phyloP scores from a whole-genome alignment of 2,329 filamentous ascomycete species.

The Sporothrix humicola region DNA sequence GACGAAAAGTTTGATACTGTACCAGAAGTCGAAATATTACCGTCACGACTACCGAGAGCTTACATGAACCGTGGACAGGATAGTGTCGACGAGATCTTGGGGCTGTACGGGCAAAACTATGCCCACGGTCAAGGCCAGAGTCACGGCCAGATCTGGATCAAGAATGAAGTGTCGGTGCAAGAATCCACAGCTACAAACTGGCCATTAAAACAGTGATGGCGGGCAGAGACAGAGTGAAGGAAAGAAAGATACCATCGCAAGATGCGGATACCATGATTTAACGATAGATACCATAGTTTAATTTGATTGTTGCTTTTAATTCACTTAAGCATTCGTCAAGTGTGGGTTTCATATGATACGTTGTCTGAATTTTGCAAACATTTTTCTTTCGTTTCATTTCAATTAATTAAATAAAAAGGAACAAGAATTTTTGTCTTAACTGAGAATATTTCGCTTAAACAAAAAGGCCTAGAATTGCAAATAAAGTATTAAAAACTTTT shows the following conservation, averaged over 20 bases:
- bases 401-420: background rate
- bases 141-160: slow-evolving; percentile 29
- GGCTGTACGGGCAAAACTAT: slow-evolving; percentile 41
- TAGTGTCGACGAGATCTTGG: slow-evolving; percentile 45
- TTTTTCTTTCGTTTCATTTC: background rate
- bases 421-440: too few species aligned
- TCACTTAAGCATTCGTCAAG: too few species aligned
- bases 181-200: slow-evolving; percentile 41
- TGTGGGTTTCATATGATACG: too few species aligned
- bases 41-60: slow-evolving; percentile 12
- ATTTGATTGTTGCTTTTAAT: background rate
- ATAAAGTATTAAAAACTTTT: background rate
- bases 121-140: background rate
- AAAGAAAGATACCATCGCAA: slow-evolving; percentile 26
- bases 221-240: too few species aligned
- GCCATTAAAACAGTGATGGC: slow-evolving; percentile 38
- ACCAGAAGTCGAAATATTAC: slow-evolving; percentile 44
- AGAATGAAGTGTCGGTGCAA: slow-evolving; percentile 42
- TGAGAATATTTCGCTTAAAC: too few species aligned
- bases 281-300: background rate
- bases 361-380: too few species aligned
- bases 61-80: slow-evolving; percentile 39
- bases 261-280: slow-evolving; percentile 9
- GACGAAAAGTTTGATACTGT: slow-evolving; percentile 40
- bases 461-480: too few species aligned